These are phyloP conservation scores for Suhomyces sp. DNA, from an alignment of 805 yeast species.

Conservation along the genomic window DNA sequence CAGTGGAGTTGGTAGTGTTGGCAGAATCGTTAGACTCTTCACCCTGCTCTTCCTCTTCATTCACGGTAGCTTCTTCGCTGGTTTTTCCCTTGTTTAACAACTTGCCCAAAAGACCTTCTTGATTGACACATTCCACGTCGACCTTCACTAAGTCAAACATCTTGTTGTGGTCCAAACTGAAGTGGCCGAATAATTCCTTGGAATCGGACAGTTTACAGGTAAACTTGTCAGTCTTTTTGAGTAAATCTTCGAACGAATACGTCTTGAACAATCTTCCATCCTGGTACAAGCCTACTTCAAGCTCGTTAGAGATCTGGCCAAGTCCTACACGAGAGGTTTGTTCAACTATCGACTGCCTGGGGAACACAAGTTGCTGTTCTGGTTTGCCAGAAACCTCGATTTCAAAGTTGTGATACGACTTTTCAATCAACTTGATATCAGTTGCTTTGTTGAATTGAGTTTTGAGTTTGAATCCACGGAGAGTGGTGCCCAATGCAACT, in stretches of 20 bases:
- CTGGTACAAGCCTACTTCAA: slow-evolving; percentile 35
- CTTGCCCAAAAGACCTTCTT: slow-evolving; percentile 23
- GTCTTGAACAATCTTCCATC: slow-evolving; percentile 35
- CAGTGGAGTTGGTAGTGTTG: slow-evolving; percentile 15
- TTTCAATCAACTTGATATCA: slow-evolving; percentile 58
- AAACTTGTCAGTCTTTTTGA: slow-evolving; percentile 28
- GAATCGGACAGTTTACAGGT: slow-evolving; percentile 38
- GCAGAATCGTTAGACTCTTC: slow-evolving; percentile 10
- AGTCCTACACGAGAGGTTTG: slow-evolving; percentile 34
- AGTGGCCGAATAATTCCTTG: slow-evolving; percentile 36
- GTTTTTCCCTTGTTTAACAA: slow-evolving; percentile 21
- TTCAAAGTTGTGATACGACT: slow-evolving; percentile 48
- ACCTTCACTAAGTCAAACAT: slow-evolving; percentile 47
- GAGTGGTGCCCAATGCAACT: slow-evolving; percentile 84
- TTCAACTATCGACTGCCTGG: slow-evolving; percentile 43
- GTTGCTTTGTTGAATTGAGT: slow-evolving; percentile 64
- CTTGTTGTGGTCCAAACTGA: slow-evolving; percentile 48
- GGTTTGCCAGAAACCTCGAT: slow-evolving; percentile 27
- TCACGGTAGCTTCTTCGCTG: slow-evolving; percentile 12
- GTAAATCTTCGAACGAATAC: slow-evolving; percentile 23
- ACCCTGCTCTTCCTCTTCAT: slow-evolving; percentile 18
- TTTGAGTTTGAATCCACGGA: slow-evolving; percentile 67
- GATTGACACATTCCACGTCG: slow-evolving; percentile 41
- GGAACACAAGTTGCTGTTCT: slow-evolving; percentile 37
- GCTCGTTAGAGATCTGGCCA: slow-evolving; percentile 28